Base-by-base conservation (phyloP, 2,329 filamentous ascomycete species). In the Lachnellula subtilissima region DNA sequence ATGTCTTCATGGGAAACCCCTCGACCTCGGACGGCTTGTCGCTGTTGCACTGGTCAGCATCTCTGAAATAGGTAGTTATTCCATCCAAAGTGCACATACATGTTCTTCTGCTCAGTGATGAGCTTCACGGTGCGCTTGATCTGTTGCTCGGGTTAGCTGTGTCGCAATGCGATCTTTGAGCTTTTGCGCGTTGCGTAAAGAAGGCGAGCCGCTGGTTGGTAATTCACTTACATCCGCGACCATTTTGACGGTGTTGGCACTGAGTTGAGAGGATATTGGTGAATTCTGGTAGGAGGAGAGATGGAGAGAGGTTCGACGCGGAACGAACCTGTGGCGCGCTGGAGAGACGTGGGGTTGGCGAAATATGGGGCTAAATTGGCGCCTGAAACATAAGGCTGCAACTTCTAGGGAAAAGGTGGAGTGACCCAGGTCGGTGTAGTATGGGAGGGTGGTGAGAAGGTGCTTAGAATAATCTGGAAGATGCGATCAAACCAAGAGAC, bases 1-100 rank as follows among this genome's bases (percentile, higher is more conserved):
- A 99, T 74, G 84, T 80, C 72, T 94, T 87, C 84, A 97, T 92
- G 11, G 94, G 94, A 69, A 92, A 96, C 3, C 91, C 91, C 66
- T 92, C 89, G 62, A 91, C 82, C 40, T 87, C 88, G 14, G 89
- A 88, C 19, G 89, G 85, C 71, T 92, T 91, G 69, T 90, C 84
- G 69, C 88, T 91, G 69, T 70, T 67, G 35, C 25, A 23, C 17
- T 6, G 22, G 39, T 64, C 23, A 65, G 59, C 48, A 45, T 32
- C 42, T 45, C 11, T 14, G 6, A 3, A 15, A 32, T 12, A 12
- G 28, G 45, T 39, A 5, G 23, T 45, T 28, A 19, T 47, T 17
- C 40, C n/a, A 42, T 22, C 43, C 5, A 35, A 37, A 47, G 23
- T 19, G 23, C 45, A 28, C 67, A 48, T 67, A 71, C 69, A 69